A percentile compares a stretch with the other conserved stretches of the same genome.
These are phyloP conservation scores for Lenwebbia sp. DNA, from an alignment of 345 rosid genomes.

Conservation along the genomic window DNA sequence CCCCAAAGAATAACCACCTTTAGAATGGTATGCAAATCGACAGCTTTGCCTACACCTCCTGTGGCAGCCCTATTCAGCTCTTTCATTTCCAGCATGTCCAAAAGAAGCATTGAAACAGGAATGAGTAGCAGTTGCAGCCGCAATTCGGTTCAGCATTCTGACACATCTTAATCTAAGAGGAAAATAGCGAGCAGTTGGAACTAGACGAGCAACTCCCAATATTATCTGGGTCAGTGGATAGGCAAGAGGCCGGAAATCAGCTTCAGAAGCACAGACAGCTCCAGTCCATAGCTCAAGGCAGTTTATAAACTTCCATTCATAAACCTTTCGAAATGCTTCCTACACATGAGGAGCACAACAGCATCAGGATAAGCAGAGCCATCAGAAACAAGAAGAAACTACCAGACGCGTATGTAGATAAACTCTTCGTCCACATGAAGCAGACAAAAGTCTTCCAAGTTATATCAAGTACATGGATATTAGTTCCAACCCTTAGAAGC, in stretches of 20 bases:
- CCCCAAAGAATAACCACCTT: slow-evolving; percentile 32
- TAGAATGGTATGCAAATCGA: slow-evolving; percentile 51
- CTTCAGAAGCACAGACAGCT: slow-evolving; percentile 69
- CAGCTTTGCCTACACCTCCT: slow-evolving; percentile 85
- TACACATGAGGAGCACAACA: slow-evolving; percentile 5
- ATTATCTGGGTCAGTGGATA: slow-evolving; percentile 85
- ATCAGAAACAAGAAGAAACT: neutral
- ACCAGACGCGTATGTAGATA: neutral
- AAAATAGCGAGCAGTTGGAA: slow-evolving; percentile 87
- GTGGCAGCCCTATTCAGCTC: slow-evolving; percentile 70
- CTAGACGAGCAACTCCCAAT: slow-evolving; percentile 84
- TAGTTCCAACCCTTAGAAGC: neutral
- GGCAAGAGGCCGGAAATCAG: slow-evolving; percentile 77
- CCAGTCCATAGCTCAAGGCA: slow-evolving; percentile 99
- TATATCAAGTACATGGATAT: neutral
- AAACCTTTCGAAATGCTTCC: slow-evolving; percentile 91
- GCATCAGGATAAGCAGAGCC: neutral
- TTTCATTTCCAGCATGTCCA: slow-evolving; percentile 98
- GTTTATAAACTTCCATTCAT: slow-evolving; percentile 92
- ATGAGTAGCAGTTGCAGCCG: slow-evolving; percentile 66
- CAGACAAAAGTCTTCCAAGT: neutral
- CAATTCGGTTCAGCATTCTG: slow-evolving; percentile 82
- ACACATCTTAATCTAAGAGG: slow-evolving; percentile 88
- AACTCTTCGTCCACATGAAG: neutral
- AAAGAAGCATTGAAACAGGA: slow-evolving; percentile 80